Percentiles rank a stretch among this genome's conserved stretches.
Evolutionary conservation across 176 grass and related monocot genomes (phyloP).

Genomic region (Triticum aestivum): DNA sequence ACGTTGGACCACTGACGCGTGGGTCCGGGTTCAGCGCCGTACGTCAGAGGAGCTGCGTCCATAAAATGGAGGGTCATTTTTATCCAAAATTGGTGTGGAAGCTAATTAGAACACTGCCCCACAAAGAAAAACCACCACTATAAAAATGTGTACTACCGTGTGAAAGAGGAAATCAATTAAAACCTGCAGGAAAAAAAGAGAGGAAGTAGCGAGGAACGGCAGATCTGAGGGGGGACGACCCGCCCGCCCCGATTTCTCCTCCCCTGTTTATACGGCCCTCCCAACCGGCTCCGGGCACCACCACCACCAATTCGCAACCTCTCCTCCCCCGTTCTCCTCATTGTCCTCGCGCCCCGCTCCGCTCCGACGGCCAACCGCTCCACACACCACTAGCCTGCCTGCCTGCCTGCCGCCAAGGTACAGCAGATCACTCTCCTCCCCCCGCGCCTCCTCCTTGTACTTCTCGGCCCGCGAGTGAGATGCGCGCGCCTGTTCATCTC

Average conservation of each 20-base stretch:
- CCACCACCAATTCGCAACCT: slow-evolving; percentile 2
- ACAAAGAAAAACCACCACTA: neutral
- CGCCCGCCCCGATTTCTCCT: slow-evolving; percentile 5
- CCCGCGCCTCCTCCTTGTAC: neutral
- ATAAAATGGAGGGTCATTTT: neutral
- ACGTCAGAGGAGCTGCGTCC: too few relatives aligned
- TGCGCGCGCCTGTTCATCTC: neutral
- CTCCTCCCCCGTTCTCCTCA: slow-evolving; percentile 8
- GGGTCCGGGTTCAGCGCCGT: too few relatives aligned
- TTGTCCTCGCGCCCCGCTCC: slow-evolving; percentile 1
- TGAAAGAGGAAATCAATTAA: neutral
- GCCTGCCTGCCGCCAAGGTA: slow-evolving; percentile 12
- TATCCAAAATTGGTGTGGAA: neutral
- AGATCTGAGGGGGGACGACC: neutral
- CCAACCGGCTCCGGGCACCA: neutral
- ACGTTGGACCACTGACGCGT: too few relatives aligned
- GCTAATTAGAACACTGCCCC: neutral
- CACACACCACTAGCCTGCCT: neutral
- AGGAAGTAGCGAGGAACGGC: slow-evolving; percentile 5
- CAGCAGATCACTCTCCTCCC: neutral
- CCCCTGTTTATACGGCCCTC: slow-evolving; percentile 18
- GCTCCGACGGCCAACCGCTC: neutral
- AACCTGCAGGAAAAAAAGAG: neutral
- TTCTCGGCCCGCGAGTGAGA: neutral
- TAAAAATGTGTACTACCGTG: neutral